These are phyloP conservation scores for Kodamaea restingae DNA, from an alignment of 805 yeast genomes.

Conservation along the genomic window DNA sequence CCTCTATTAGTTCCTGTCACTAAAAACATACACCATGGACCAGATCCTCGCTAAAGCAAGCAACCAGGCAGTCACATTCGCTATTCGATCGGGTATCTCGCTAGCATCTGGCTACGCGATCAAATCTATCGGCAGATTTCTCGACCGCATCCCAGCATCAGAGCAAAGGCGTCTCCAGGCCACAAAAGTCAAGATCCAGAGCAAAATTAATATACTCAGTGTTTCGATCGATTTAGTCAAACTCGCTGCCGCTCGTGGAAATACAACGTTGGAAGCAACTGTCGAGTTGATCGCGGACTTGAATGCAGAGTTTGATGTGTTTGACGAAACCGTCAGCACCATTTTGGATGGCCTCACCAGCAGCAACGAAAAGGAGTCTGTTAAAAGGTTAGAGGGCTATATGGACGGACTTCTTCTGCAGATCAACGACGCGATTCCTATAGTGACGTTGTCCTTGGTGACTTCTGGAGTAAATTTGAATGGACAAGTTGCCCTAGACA, in stretches of 20 bases:
- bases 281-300: slow-evolving; percentile 51
- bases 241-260: slow-evolving; percentile 58
- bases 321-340: slow-evolving; percentile 46
- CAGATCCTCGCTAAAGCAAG: slow-evolving; percentile 55
- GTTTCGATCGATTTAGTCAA: slow-evolving; percentile 66
- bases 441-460: slow-evolving; percentile 58
- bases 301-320: slow-evolving; percentile 53
- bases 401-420: slow-evolving; percentile 46
- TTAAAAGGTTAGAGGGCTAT: slow-evolving; percentile 44
- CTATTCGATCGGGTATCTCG: slow-evolving; percentile 70
- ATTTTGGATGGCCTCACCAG: slow-evolving; percentile 31
- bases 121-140: slow-evolving; percentile 53
- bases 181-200: slow-evolving; percentile 44
- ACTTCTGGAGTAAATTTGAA: slow-evolving; percentile 64
- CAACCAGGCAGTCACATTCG: slow-evolving; percentile 74
- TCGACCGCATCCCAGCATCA: slow-evolving; percentile 51
- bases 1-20: neutral
- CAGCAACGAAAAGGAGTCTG: slow-evolving; percentile 33
- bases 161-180: slow-evolving; percentile 45
- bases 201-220: slow-evolving; percentile 57
- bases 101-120: slow-evolving; percentile 72
- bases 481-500: slow-evolving; percentile 41
- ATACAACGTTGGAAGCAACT: slow-evolving; percentile 53
- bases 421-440: slow-evolving; percentile 67
- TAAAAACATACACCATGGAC: slow-evolving; percentile 34